Evolutionary conservation across 2,329 filamentous ascomycete species (phyloP).

Genomic region (Diaporthe sp.): DNA sequence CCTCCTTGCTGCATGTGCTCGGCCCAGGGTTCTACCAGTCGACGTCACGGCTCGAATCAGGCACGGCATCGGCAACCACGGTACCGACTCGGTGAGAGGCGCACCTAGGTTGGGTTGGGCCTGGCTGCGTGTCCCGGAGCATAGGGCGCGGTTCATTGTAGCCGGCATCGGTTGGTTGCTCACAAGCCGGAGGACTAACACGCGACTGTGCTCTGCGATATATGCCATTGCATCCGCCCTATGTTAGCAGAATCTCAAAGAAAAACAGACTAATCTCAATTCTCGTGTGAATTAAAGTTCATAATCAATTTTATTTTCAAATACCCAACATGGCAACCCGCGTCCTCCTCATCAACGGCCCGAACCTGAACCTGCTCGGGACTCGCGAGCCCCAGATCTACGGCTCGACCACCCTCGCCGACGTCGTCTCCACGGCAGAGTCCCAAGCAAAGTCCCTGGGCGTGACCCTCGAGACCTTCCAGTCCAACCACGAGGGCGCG

Average conservation of each 20-base stretch:
- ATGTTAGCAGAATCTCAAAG: not conserved
- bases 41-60: slow-evolving; percentile 27
- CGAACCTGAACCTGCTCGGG: slow-evolving; percentile 85
- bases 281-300: not conserved
- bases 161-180: slow-evolving; percentile 13
- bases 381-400: slow-evolving; percentile 82
- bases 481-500: slow-evolving; percentile 84
- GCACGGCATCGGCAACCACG: slow-evolving; percentile 6
- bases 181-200: not conserved
- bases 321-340: slow-evolving; percentile 52
- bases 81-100: slow-evolving; percentile 4
- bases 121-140: not conserved
- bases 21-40: slow-evolving; percentile 9
- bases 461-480: slow-evolving; percentile 70
- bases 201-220: not conserved
- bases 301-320: not conserved
- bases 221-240: slow-evolving; percentile 8
- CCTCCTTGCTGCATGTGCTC: not conserved
- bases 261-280: not conserved
- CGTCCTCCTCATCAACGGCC: slow-evolving; percentile 84
- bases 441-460: slow-evolving; percentile 64
- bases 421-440: slow-evolving; percentile 67
- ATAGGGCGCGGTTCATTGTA: not conserved
- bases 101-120: not conserved
- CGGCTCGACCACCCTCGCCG: slow-evolving; percentile 76